A percentile compares a stretch with the other conserved stretches of the same genome.
phyloP scores from a whole-genome alignment of 306 rosid species.

The Vigna trinervia region DNA sequence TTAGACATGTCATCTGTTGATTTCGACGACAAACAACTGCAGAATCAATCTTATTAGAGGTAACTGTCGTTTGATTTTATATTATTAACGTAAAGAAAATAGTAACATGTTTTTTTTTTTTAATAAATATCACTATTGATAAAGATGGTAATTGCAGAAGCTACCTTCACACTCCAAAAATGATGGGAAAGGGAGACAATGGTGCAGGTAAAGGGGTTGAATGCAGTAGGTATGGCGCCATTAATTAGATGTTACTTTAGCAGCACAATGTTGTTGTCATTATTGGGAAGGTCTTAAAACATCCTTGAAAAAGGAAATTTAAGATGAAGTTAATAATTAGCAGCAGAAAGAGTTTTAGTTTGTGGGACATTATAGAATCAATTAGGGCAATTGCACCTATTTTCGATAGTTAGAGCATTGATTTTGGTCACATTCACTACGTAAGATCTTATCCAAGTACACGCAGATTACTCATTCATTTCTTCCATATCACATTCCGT shows the following conservation, averaged over 20 bases:
- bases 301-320: not conserved
- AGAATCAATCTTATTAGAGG: not conserved
- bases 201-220: not conserved
- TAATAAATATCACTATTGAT: not conserved
- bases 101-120: not conserved
- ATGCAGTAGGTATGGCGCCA: not conserved
- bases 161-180: not conserved
- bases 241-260: constrained; percentile 12
- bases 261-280: not conserved
- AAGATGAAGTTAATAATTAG: not conserved
- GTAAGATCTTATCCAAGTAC: not conserved
- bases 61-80: not conserved
- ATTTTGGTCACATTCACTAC: not conserved
- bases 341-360: not conserved
- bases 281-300: not conserved
- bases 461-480: constrained; percentile 1
- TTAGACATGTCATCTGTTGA: not conserved
- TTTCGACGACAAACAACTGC: not conserved
- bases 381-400: not conserved
- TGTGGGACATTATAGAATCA: not conserved
- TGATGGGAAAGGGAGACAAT: not conserved
- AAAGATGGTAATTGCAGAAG: not conserved
- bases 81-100: not conserved
- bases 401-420: no score
- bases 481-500: not conserved